Percentiles rank a stretch among this genome's conserved stretches.
These are phyloP conservation scores for Epicoccum sorghinum DNA, from an alignment of 2,329 filamentous ascomycete species.

Conservation along the genomic window DNA sequence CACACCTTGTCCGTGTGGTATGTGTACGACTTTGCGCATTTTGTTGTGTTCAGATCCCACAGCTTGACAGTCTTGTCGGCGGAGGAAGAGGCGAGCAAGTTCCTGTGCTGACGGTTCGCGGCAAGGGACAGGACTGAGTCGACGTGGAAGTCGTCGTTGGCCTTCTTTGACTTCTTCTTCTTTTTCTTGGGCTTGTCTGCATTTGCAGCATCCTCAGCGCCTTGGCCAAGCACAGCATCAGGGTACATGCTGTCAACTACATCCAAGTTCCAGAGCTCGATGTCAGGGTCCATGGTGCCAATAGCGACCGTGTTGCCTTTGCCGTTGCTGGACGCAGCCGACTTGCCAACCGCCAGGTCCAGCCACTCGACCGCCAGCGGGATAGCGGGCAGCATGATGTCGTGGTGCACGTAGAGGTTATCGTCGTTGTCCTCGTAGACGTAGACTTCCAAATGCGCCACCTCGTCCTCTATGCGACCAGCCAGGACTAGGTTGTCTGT, in stretches of 20 bases:
- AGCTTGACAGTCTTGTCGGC: conserved; percentile 97
- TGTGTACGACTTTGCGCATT: conserved; percentile 92
- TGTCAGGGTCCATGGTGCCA: conserved; percentile 97
- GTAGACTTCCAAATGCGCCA: conserved; percentile 95
- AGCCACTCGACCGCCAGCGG: conserved; percentile 96
- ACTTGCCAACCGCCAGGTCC: conserved; percentile 83
- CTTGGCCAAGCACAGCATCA: conserved; percentile 88
- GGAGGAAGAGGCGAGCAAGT: conserved; percentile 91
- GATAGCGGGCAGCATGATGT: conserved; percentile 98
- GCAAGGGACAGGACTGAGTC: conserved; percentile 91
- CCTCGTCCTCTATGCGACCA: conserved; percentile 94
- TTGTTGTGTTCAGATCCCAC: conserved; percentile 92
- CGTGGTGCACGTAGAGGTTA: conserved; percentile 98
- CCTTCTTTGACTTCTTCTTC: conserved; percentile 87
- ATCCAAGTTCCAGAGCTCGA: conserved; percentile 98
- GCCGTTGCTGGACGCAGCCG: conserved; percentile 58
- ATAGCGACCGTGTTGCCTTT: conserved; percentile 92
- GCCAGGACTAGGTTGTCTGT: conserved; percentile 93
- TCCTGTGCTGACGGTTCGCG: conserved; percentile 90
- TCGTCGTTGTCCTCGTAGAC: conserved; percentile 95
- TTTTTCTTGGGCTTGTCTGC: conserved; percentile 76
- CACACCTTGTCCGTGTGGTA: conserved; percentile 99
- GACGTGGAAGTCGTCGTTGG: conserved; percentile 91
- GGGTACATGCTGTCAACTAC: conserved; percentile 98
- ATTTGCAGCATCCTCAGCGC: conserved; percentile 53